Base-by-base conservation (phyloP, 441 rosid species). In the Corymbia calophylla region DNA sequence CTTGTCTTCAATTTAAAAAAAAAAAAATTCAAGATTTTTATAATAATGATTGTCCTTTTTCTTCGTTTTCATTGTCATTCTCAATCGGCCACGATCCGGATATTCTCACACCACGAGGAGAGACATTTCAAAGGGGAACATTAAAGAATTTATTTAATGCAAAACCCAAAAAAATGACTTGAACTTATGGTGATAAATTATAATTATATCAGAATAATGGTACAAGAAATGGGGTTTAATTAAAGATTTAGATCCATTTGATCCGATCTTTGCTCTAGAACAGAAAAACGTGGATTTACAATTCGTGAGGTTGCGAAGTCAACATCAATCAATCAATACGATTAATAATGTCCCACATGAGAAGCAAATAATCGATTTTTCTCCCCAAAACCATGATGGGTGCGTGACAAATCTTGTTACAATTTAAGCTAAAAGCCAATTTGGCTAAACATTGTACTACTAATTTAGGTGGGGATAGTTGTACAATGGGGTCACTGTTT, bases 1-100 rank as follows among this genome's bases (percentile, higher is more conserved):
- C n/a, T 39, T 2, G 9, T 7, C 9, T 39, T 21, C 51, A 49
- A 6, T 16, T n/a, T 1, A 0, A 4, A 1, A 56, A 7, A 1
- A 56, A 7, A 7, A 3, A 0, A 7, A 10, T 35, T 70, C 12
- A 5, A 5, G 21, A 35, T 35, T 19, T 68, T 32, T 17, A 70
- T 19, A 70, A 23, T 44, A 21, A 44, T 77, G 12, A 6, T 25
- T 77, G 84, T 7, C 84, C n/a, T 17, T 44, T 23, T 25, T 77
- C 51, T 44, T 12, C 4, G 84, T 44, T 77, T 77, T 44, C 29
- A 12, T 12, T 39, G 15, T 77, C 3, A n/a, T 23, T 51, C 84
- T 11, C 16, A 12, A 1, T 44, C 14, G 51, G 15, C 51, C 51
- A 12, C 15, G n/a, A 12, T 77, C 51, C 18, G 51, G n/a, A 39